Evolutionary conservation across 2,329 filamentous ascomycete genomes (phyloP), one percentile per base, ranked within the genome.

Genomic region (Alternaria postmessia): DNA sequence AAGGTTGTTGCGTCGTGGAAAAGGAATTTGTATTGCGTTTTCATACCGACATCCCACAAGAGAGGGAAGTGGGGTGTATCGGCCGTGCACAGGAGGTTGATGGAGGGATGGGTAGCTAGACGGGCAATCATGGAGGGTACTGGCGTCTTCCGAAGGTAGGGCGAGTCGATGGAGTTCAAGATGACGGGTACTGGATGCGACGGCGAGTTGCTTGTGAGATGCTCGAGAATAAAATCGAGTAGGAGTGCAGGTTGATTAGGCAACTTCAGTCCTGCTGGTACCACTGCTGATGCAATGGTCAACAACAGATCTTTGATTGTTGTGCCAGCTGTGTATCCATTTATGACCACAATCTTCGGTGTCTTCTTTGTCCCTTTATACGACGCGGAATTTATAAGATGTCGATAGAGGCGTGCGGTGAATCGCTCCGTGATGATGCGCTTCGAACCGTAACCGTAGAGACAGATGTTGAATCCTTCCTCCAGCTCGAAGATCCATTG

Each of bases 1-100:
- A 97, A 97, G 0, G 95, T 98, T 1, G 95, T 98, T 71, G 91
- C 91, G 80, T 99, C 94, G 81, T 99, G 95, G 79, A 96, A 97
- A 28, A 93, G 82, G 68, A 97, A 94, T 76, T 91, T 91, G 79
- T 94, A 92, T 28, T 91, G 87, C 16, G 92, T 90, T 47, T 91
- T 90, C n/a, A 94, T 84, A 55, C 89, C 89, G 54, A 92, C 89
- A 79, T 97, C 93, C 94, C 94, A 99, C 51, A 98, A 85, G 1
- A 97, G 81, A 0, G 92, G 83, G 73, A 97, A 97, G 70, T 91
- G 92, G 7, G 94, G 93, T 8, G 92, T 93, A 79, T 98, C 94
- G 57, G 90, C 91, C 1, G 93, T 96, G 68, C 90, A 91, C 30
- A 96, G 78, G 26, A 98, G 82, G 54, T 85, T 87, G 63, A 98